These are phyloP conservation scores for Binderoboletus segoi DNA, from an alignment of 1,284 basidiomycete species.

Conservation along the genomic window DNA sequence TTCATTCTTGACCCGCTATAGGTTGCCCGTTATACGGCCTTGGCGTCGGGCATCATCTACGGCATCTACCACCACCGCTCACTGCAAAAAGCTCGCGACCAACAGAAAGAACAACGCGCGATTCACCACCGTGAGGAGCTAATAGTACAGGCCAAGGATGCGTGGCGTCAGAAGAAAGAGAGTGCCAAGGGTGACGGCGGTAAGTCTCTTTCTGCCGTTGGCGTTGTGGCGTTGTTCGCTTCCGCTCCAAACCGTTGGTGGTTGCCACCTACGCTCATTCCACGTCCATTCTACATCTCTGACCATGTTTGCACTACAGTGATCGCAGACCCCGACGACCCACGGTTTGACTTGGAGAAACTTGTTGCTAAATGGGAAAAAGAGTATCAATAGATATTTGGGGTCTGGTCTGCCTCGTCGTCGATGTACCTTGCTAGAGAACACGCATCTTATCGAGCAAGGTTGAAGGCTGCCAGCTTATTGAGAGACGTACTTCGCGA, in stretches of 20 bases:
- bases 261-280: not conserved
- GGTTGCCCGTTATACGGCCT: constrained; percentile 96
- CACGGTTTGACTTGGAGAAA: constrained; percentile 96
- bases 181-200: constrained; percentile 49
- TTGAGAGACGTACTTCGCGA: constrained; percentile 1
- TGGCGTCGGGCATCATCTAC: constrained; percentile 87
- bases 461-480: constrained; percentile 10
- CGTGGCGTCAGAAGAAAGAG: constrained; percentile 81
- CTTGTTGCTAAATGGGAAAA: constrained; percentile 78
- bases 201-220: constrained; percentile 39
- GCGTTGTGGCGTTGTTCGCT: not conserved
- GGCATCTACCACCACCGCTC: constrained; percentile 92
- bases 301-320: constrained; percentile 50
- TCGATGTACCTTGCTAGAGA: constrained; percentile 35
- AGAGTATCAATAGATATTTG: constrained; percentile 47
- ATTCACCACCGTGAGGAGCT: constrained; percentile 75
- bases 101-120: constrained; percentile 68
- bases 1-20: constrained; percentile 36
- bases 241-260: not conserved
- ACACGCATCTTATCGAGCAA: constrained; percentile 14
- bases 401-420: constrained; percentile 10
- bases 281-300: constrained; percentile 4
- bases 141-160: constrained; percentile 87
- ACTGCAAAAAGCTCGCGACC: constrained; percentile 82
- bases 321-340: constrained; percentile 91